These are phyloP conservation scores for Colletotrichum theobromicola DNA, from an alignment of 2,329 filamentous ascomycete species.

Conservation along the genomic window DNA sequence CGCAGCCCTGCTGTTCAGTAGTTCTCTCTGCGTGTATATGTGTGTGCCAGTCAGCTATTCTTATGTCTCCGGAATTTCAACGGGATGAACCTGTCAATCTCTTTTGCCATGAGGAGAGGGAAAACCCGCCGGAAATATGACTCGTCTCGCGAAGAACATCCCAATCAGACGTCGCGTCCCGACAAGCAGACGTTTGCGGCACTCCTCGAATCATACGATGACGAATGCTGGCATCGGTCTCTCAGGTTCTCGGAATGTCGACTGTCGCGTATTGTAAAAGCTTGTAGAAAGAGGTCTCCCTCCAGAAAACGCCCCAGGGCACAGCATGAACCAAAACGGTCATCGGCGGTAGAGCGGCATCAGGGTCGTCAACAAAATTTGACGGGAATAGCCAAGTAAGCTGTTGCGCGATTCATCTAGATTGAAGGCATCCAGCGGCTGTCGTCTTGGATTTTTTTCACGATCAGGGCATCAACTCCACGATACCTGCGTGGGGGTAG, in stretches of 20 bases:
- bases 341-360: neutral
- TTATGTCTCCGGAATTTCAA: neutral
- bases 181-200: neutral
- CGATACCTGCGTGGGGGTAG: neutral
- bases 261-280: neutral
- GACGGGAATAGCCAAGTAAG: neutral
- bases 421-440: neutral
- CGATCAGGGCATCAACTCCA: neutral
- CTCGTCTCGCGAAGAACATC: neutral
- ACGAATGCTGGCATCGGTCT: neutral
- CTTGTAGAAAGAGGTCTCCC: neutral
- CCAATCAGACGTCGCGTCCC: neutral
- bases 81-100: constrained; percentile 3
- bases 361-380: neutral
- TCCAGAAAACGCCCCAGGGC: neutral
- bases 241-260: neutral
- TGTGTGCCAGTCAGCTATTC: neutral
- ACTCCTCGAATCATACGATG: neutral
- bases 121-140: neutral
- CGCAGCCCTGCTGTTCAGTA: neutral
- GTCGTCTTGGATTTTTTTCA: neutral
- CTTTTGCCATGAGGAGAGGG: neutral
- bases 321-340: neutral
- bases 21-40: neutral
- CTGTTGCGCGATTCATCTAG: neutral